Evolutionary conservation across 345 rosid species (phyloP).

Genomic region (Arabidopsis arenosa): DNA sequence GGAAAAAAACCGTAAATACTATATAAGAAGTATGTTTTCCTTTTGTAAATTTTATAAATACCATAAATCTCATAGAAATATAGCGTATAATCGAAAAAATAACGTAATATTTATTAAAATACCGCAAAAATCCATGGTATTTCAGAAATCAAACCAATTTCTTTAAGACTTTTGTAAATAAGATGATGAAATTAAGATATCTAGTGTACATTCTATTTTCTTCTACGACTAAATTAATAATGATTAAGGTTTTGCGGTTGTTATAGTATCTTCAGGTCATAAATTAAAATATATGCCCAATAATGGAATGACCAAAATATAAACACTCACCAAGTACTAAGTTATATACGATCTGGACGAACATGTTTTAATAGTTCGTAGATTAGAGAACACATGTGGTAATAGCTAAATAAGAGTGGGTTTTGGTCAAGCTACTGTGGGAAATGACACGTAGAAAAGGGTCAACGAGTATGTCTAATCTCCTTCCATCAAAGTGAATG

Average conservation of each 20-base stretch:
- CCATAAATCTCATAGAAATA: too few species aligned
- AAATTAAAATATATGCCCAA: not conserved
- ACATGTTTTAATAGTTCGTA: not conserved
- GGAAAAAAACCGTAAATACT: not conserved
- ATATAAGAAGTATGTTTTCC: not conserved
- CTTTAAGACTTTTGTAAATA: not conserved
- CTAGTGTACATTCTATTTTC: not conserved
- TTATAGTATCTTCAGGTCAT: not conserved
- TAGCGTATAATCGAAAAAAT: too few species aligned
- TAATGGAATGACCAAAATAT: not conserved
- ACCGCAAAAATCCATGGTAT: too few species aligned
- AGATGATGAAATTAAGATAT: not conserved
- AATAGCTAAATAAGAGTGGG: conserved; percentile 5
- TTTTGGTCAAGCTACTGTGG: not conserved
- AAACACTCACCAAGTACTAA: not conserved
- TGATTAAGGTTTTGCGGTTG: not conserved
- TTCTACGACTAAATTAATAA: not conserved
- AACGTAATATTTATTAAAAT: not conserved
- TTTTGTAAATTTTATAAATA: too few species aligned
- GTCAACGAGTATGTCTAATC: conserved; percentile 40
- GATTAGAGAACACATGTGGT: not conserved
- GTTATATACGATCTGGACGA: conserved; percentile 5
- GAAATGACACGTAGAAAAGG: conserved; percentile 36
- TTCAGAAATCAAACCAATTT: too few species aligned
- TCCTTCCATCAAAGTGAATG: conserved; percentile 24